phyloP scores from a whole-genome alignment of 2,329 filamentous ascomycete genomes.

The Pseudogymnoascus verrucosus region DNA sequence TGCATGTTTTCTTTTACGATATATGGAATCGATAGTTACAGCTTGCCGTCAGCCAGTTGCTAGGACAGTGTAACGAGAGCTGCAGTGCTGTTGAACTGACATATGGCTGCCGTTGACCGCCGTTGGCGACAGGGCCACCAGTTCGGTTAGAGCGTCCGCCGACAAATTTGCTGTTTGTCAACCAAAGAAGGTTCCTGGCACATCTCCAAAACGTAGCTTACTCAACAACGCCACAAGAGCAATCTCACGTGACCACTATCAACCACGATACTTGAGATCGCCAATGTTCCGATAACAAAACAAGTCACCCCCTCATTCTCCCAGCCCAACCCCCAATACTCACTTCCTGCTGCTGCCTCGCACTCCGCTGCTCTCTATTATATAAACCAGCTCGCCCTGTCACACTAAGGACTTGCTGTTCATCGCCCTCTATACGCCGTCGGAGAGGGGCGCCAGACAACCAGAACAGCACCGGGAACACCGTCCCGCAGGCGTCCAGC shows the following conservation, averaged over 20 bases:
- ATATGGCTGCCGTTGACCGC: not conserved
- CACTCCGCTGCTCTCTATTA: not conserved
- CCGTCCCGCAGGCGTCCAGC: not conserved
- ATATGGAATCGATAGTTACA: not conserved
- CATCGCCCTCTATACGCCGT: not conserved
- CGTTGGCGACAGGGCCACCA: not conserved
- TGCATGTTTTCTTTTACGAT: not conserved
- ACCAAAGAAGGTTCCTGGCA: not conserved
- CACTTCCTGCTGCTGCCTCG: not conserved
- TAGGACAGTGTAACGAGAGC: not conserved
- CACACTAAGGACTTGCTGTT: not conserved
- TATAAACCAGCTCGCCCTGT: not conserved
- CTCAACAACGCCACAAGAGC: not conserved
- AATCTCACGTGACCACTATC: not conserved
- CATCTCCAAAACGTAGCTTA: not conserved
- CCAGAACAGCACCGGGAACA: not conserved
- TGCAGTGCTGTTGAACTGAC: not conserved
- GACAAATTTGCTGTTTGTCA: not conserved
- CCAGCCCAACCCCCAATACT: not conserved
- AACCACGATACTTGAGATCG: constrained; percentile 4
- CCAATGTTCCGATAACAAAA: constrained; percentile 6
- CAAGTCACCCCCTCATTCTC: constrained; percentile 2
- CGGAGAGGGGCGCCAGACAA: not conserved
- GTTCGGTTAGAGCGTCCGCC: not conserved
- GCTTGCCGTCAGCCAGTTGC: not conserved